Evolutionary conservation across 768 basidiomycete genomes (phyloP), one percentile per base, ranked within the genome.

Genomic region (Fomitopsis pulvina): DNA sequence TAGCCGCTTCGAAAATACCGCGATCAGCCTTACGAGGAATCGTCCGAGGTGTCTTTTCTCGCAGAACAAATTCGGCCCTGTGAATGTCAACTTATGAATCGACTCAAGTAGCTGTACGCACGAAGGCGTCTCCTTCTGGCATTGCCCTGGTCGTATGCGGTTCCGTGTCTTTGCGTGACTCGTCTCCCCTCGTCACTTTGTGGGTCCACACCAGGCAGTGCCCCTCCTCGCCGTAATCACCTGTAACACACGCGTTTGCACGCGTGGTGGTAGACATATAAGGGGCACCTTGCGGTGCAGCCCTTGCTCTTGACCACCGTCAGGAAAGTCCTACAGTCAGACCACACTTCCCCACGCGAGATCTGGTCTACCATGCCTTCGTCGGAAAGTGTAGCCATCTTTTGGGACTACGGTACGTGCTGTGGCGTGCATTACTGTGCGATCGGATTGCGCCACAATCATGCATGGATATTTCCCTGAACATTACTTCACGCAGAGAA

Each of bases 351-450:
- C n/a, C n/a, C n/a, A n/a, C n/a, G n/a, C n/a, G n/a, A n/a, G n/a
- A n/a, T n/a, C n/a, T 22, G 41, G 21, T 22, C 25, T 20, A 26
- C 20, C 20, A 41, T 44, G 43, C 27, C 45, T 16, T 28, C 18
- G 24, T 11, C 45, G 9, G 14, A 37, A 20, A 53, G 52, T 25
- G 64, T 70, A 16, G 66, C 64, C 6, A 61, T 72, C 4, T 71
- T 73, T 45, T 74, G 72, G 72, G 71, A 74, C 48, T 74, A 68
- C 50, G 71, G 71, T 71, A 28, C 28, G 66, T 53, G 24, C 29
- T 26, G 41, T 18, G 27, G 20, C 12, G 10, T 10, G 10, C 2
- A 24, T 42, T 25, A 25, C 20, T n/a, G 14, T 4, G 10, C n/a
- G 21, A 12, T 10, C 12, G 20, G 21, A 20, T 27, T 26, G 20